Conservation (phyloP, 345 rosid species). For the Raphanus raphanistrum region DNA sequence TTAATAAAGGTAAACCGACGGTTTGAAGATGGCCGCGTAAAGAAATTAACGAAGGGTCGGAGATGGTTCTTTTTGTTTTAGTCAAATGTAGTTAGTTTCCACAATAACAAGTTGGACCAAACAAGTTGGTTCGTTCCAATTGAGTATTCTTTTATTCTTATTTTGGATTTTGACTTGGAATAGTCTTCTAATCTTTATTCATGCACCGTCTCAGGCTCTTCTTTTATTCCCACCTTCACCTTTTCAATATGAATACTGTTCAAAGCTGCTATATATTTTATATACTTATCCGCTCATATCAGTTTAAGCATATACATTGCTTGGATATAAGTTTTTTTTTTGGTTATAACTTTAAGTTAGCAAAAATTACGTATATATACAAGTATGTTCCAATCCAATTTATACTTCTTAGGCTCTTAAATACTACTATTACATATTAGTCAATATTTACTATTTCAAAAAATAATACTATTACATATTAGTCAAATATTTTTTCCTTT, state of each 20-base stretch:
- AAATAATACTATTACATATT: too few species aligned
- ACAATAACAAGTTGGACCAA: background rate
- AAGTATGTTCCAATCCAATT: too few species aligned
- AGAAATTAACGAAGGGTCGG: slow-evolving; percentile 8
- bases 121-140: background rate
- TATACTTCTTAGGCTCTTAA: too few species aligned
- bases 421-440: too few species aligned
- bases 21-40: slow-evolving; percentile 17
- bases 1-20: slow-evolving; percentile 12
- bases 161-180: slow-evolving; percentile 14
- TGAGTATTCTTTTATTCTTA: background rate
- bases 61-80: background rate
- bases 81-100: slow-evolving; percentile 23
- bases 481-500: background rate
- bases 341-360: background rate
- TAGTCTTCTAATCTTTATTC: background rate
- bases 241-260: slow-evolving; percentile 9
- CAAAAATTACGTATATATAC: too few species aligned
- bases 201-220: slow-evolving; percentile 27
- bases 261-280: background rate
- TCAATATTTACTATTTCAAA: too few species aligned
- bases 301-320: background rate
- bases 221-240: slow-evolving; percentile 9
- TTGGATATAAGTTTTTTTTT: background rate
- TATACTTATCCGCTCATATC: background rate